Evolutionary conservation across 768 basidiomycete genomes (phyloP).

Genomic region (Lactarius trivialis): DNA sequence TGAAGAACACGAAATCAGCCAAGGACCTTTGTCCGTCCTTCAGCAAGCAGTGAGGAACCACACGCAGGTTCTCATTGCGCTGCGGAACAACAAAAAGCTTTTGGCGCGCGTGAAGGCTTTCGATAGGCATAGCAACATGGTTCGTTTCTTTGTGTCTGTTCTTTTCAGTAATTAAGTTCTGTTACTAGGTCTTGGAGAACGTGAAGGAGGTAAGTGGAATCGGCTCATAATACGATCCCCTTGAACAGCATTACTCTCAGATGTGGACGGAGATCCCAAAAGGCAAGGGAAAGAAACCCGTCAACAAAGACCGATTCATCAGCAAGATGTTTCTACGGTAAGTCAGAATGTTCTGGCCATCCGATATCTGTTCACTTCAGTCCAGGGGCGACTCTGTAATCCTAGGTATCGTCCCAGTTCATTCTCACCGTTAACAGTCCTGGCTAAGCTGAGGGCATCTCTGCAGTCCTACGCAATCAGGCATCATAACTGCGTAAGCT

Average conservation of each 20-base stretch:
- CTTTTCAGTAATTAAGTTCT: constrained; percentile 12
- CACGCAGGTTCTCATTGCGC: constrained; percentile 93
- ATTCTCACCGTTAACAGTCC: constrained; percentile 23
- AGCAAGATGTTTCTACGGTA: constrained; percentile 98
- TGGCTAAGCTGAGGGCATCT: constrained; percentile 29
- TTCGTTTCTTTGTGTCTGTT: constrained; percentile 32
- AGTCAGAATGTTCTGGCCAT: constrained; percentile 25
- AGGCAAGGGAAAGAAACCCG: constrained; percentile 96
- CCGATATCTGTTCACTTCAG: constrained; percentile 15
- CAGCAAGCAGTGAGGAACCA: constrained; percentile 98
- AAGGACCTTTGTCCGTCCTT: constrained; percentile 92
- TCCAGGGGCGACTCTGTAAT: constrained; percentile 94
- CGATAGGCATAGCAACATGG: constrained; percentile 99
- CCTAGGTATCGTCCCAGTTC: constrained; percentile 51
- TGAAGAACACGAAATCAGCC: constrained; percentile 97
- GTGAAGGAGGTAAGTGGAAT: constrained; percentile 76
- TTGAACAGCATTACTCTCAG: constrained; percentile 34
- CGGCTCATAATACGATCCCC: background rate
- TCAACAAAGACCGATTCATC: constrained; percentile 99
- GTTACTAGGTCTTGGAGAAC: constrained; percentile 81
- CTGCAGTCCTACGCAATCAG: constrained; percentile 67
- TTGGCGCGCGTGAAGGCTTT: constrained; percentile 96
- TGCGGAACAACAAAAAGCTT: constrained; percentile 98
- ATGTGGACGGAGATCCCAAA: constrained; percentile 99
- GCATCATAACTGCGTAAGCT: constrained; percentile 34